A percentile compares a stretch with the other conserved stretches of the same genome.
phyloP scores from a whole-genome alignment of 371 early-diverging fungal species.

The Cokeromyces recurvatus region DNA sequence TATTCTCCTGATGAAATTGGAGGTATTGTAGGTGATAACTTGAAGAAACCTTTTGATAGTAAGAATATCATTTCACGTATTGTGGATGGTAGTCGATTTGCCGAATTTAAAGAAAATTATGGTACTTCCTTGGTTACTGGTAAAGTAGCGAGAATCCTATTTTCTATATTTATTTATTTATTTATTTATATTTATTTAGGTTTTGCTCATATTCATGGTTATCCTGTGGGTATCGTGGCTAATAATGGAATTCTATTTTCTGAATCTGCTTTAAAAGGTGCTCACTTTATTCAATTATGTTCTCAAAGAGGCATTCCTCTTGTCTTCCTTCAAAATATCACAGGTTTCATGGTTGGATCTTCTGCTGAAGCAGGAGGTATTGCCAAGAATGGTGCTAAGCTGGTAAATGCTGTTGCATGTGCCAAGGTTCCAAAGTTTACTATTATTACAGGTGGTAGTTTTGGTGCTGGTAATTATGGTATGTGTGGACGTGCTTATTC shows the following conservation, averaged over 20 bases:
- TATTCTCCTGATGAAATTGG: constrained; percentile 85
- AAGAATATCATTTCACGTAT: constrained; percentile 93
- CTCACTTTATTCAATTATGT: constrained; percentile 97
- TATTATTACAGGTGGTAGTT: constrained; percentile 89
- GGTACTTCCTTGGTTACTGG: constrained; percentile 92
- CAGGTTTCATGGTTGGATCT: constrained; percentile 97
- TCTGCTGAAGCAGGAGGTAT: constrained; percentile 96
- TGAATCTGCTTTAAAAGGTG: constrained; percentile 94
- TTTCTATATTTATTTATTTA: no score
- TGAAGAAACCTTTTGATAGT: constrained; percentile 89
- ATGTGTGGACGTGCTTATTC: constrained; percentile 97
- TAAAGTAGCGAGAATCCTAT: no score
- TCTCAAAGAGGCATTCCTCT: constrained; percentile 90
- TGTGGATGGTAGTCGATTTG: constrained; percentile 92
- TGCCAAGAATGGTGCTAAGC: constrained; percentile 97
- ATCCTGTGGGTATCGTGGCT: constrained; percentile 95
- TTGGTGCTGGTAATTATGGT: constrained; percentile 96
- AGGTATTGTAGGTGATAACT: constrained; percentile 94
- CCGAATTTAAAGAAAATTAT: constrained; percentile 95
- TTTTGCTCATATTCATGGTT: constrained; percentile 91
- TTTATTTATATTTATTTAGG: no score
- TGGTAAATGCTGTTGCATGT: constrained; percentile 95
- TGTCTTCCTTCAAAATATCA: constrained; percentile 94
- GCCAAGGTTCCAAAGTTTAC: constrained; percentile 96
- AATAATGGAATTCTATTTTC: constrained; percentile 97